Conservation (phyloP, 371 early-diverging fungal species). For the Phascolomyces articulosus region DNA sequence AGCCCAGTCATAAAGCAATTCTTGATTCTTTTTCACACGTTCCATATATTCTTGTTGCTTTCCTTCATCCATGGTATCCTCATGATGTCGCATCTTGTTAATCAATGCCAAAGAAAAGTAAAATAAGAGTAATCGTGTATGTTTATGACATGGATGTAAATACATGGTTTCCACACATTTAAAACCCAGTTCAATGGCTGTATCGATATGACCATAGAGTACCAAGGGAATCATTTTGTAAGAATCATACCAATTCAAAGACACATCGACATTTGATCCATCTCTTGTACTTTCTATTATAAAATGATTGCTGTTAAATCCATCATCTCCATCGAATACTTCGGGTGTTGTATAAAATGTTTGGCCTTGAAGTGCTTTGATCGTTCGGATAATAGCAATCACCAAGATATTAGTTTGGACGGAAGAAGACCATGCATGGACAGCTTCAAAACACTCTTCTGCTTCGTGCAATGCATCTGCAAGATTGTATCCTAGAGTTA, state of each 20-base stretch:
- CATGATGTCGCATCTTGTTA: slow-evolving; percentile 21
- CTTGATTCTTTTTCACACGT: slow-evolving; percentile 33
- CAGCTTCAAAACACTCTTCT: slow-evolving; percentile 37
- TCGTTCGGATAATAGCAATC: slow-evolving; percentile 40
- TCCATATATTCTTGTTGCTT: slow-evolving; percentile 14
- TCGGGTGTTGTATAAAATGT: slow-evolving; percentile 26
- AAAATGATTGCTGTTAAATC: slow-evolving; percentile 43
- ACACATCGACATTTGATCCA: slow-evolving; percentile 31
- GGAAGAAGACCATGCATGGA: slow-evolving; percentile 41
- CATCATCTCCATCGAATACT: slow-evolving; percentile 49
- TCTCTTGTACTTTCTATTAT: slow-evolving; percentile 36
- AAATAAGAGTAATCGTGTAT: slow-evolving; percentile 34
- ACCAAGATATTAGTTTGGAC: slow-evolving; percentile 35
- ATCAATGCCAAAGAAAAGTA: slow-evolving; percentile 41
- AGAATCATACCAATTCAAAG: slow-evolving; percentile 44
- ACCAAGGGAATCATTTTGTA: slow-evolving; percentile 42
- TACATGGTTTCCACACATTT: slow-evolving; percentile 25
- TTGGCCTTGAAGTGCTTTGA: slow-evolving; percentile 45
- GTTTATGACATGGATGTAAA: slow-evolving; percentile 42
- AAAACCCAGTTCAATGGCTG: slow-evolving; percentile 37
- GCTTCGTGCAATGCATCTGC: slow-evolving; percentile 32
- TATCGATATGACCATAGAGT: slow-evolving; percentile 42
- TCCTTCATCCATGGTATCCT: slow-evolving; percentile 11
- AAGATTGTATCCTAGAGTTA: slow-evolving; percentile 26
- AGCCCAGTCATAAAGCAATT: slow-evolving; percentile 29